Evolutionary conservation across 1,284 basidiomycete species (phyloP), one percentile per base, ranked within the genome.

Genomic region (Austropuccinia psidii): DNA sequence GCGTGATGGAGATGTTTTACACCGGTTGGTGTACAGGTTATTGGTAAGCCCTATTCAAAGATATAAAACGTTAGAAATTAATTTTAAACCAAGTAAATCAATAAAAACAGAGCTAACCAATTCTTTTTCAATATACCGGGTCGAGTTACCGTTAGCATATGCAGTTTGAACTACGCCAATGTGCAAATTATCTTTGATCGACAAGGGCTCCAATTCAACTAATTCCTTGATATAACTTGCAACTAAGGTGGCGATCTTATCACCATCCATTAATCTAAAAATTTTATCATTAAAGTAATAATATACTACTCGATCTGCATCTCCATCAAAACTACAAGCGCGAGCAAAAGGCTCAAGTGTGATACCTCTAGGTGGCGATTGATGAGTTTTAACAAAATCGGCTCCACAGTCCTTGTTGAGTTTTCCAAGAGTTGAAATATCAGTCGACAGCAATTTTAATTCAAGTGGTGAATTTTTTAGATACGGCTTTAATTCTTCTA

Each of bases 1-100:
- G 94, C 96, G 80, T 98, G 95, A 80, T 99, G 96, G 61, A 98
- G 86, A 80, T 98, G 90, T 82, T 99, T 99, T 75, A 99, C 96
- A 47, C 96, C 96, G 8, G 96, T 99, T 6, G 93, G 85, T 1
- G 96, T 94, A 81, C 96, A 99, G 77, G 89, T 90, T 24, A 98
- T 92, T 39, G 96, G 94, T 27, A 98, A 85, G 66, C 90, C 87
- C 90, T 93, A 78, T 52, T 64, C 15, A 43, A 4, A 61, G 11
- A 33, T 27, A 74, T 50, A 41, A 39, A 57, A 52, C 54, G 24
- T 41, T 50, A 8, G 1, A 52, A 55, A 35, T 49, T 9, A 54
- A 31, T 49, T 27, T 4, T 41, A 49, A 64, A 35, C 62, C 58
- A 60, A 24, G 49, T 80, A 0, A 31, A 35, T 29, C 39, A 11